Percentiles rank a stretch among this genome's conserved stretches.
Conservation (phyloP, 2,329 filamentous ascomycete species). For the Chrysoporthe cubensis region DNA sequence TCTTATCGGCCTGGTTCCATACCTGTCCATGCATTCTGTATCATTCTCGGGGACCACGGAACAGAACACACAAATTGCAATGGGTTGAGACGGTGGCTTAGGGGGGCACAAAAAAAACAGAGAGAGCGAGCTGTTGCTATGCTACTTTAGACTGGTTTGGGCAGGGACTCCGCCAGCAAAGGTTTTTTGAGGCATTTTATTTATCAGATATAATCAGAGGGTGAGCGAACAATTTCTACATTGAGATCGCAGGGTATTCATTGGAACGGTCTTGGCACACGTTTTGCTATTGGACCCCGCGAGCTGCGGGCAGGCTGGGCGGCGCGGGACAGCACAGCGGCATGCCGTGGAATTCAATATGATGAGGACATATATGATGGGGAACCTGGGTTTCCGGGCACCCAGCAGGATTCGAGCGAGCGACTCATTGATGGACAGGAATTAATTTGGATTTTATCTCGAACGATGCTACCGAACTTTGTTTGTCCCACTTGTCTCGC, state of each 20-base stretch:
- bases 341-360: not conserved
- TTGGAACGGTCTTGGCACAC: no score
- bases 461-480: no score
- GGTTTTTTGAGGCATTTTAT: no score
- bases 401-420: no score
- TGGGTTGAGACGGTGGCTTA: not conserved
- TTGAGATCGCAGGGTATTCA: no score
- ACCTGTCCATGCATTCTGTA: not conserved
- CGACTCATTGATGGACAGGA: no score
- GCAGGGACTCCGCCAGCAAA: not conserved
- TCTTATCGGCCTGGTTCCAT: not conserved
- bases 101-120: not conserved
- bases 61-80: not conserved
- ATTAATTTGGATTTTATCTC: no score
- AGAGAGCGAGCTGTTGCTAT: not conserved
- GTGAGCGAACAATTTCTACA: no score
- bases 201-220: no score
- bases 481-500: no score
- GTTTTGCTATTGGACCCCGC: not conserved
- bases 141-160: not conserved
- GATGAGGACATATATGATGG: not conserved
- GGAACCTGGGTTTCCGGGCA: not conserved
- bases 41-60: not conserved
- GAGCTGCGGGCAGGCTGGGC: not conserved
- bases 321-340: not conserved